phyloP scores from a whole-genome alignment of 805 yeast genomes.

The Kazachstania bromeliacearum region DNA sequence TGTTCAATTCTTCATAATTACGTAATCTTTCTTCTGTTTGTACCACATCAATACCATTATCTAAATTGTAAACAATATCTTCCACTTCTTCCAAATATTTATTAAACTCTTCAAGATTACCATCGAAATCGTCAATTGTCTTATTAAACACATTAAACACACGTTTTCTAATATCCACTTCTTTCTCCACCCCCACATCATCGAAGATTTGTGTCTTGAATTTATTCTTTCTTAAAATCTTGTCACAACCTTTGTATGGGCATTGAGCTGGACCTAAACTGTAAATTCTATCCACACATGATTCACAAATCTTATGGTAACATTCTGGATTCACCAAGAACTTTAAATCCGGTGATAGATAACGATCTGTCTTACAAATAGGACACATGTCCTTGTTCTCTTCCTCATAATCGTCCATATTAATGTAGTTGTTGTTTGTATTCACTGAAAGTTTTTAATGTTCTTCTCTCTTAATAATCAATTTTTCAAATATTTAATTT shows the following conservation, averaged over 20 bases:
- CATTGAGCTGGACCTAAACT: constrained; percentile 94
- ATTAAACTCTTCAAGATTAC: constrained; percentile 50
- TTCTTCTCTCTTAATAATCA: too few relatives aligned
- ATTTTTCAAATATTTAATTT: too few relatives aligned
- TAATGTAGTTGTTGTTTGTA: not conserved
- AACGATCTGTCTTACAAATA: constrained; percentile 90
- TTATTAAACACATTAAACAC: constrained; percentile 73
- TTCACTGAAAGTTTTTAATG: not conserved
- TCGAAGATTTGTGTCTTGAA: constrained; percentile 92
- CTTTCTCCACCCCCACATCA: constrained; percentile 81
- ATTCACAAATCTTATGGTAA: constrained; percentile 93
- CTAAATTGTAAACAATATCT: constrained; percentile 65
- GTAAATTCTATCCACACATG: constrained; percentile 92
- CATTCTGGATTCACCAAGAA: constrained; percentile 95
- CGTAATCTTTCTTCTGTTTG: constrained; percentile 56
- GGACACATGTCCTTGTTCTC: constrained; percentile 83
- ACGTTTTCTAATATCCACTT: constrained; percentile 79
- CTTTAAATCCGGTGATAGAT: constrained; percentile 85
- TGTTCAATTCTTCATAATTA: constrained; percentile 65
- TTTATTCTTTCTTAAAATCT: constrained; percentile 74
- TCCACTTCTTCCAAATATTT: constrained; percentile 79
- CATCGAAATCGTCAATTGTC: constrained; percentile 60
- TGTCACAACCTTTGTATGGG: constrained; percentile 87
- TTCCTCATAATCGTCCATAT: constrained; percentile 39
- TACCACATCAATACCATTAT: constrained; percentile 59